Evolutionary conservation across 1,139 yeast species (phyloP), one percentile per base, ranked within the genome.

Genomic region (Blastobotrys petasosporus): DNA sequence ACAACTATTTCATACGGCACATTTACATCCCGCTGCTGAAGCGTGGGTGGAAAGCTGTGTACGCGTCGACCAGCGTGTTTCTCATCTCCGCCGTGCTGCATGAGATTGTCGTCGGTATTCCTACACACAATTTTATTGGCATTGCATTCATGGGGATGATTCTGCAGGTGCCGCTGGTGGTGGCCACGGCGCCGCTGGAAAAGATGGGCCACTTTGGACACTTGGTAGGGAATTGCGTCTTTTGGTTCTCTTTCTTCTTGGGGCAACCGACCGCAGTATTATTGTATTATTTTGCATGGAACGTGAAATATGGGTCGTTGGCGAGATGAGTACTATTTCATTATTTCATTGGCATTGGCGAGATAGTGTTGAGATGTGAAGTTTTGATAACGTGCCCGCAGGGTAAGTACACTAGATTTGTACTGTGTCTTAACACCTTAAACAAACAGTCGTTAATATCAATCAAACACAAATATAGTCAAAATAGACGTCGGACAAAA

Each of bases 1-100:
- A 79, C 54, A 76, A 77, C 53, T 81, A 79, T 58, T 73, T 81
- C 53, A 68, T 77, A 25, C 71, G 86, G 33, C 87, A 81, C 58
- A 74, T 81, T 16, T 81, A 80, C 58, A 57, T 59, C 3, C 75
- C 76, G 5, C 52, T 71, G 39, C 56, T 69, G 35, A 56, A 61
- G 33, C 57, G 63, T 5, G 69, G 70, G 2, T 58, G 57, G 53
- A 49, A 61, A n/a, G 60, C 60, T 29, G 37, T 51, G 32, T 46
- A 51, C 23, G 64, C 73, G 1, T 59, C 70, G 7, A 46, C 61
- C 9, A 49, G 62, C 8, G 73, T 70, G 10, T 71, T 71, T 51
- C 54, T 70, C 29, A 57, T 69, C 28, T 67, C 72, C 32, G 76
- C 76, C 1, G 59, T 71, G 1, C 53, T 73, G 31, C 76, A 72